Percentiles rank a stretch among this genome's conserved stretches.
Evolutionary conservation across 2,329 filamentous ascomycete species (phyloP).

Genomic region (Thelonectria blattea): DNA sequence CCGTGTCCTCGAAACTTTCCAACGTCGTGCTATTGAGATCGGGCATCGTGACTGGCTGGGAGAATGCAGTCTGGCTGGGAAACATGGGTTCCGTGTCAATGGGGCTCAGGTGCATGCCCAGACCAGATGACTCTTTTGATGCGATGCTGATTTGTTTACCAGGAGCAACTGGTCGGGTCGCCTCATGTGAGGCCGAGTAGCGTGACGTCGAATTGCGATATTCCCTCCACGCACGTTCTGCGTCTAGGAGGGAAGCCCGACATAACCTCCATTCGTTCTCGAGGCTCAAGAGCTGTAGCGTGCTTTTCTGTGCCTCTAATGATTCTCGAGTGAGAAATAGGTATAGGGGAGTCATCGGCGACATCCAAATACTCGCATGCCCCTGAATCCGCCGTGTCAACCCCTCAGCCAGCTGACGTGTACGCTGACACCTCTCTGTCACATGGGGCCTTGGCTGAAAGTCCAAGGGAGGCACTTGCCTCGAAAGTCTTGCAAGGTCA

Average conservation of each 20-base stretch:
- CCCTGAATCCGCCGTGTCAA: not conserved
- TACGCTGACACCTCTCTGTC: not conserved
- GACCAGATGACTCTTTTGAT: not conserved
- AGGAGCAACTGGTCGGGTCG: not conserved
- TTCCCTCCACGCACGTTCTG: conserved; percentile 1
- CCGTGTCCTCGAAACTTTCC: not conserved
- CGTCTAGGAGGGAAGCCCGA: not conserved
- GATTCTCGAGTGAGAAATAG: not conserved
- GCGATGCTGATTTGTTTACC: not conserved
- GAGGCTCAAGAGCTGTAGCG: not conserved
- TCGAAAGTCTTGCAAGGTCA: not conserved
- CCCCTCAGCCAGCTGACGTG: not conserved
- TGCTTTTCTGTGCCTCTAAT: not conserved
- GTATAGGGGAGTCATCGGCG: not conserved
- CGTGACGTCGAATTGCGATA: not conserved
- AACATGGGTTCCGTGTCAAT: not conserved
- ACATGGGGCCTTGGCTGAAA: not conserved
- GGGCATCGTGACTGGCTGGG: not conserved
- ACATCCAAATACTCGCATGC: not conserved
- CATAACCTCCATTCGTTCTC: not conserved
- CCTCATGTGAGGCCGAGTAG: not conserved
- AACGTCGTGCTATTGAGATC: not conserved
- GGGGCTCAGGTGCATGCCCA: conserved; percentile 1
- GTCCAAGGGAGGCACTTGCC: not conserved
- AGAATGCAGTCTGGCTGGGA: not conserved